Conservation (phyloP, 2,329 filamentous ascomycete genomes). For the Claviceps cyperi region DNA sequence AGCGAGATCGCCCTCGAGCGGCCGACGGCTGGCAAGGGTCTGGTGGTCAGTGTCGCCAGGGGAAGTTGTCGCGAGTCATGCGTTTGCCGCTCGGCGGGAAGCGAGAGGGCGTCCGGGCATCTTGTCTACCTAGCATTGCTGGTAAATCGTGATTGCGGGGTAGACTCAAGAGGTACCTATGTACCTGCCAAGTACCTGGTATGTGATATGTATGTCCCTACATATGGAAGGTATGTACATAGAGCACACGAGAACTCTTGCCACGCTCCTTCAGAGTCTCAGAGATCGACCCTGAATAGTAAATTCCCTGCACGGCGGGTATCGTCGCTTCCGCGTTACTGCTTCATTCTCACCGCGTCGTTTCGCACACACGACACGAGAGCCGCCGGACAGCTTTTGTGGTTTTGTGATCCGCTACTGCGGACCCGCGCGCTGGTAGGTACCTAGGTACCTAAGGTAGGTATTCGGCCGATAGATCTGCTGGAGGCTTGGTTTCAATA, state of each 20-base stretch:
- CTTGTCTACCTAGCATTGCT: neutral
- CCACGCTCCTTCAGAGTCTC: neutral
- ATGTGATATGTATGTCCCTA: too few species aligned
- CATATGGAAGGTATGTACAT: too few species aligned
- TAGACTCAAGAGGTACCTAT: too few species aligned
- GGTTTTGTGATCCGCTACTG: neutral
- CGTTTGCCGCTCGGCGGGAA: neutral
- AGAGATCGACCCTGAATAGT: neutral
- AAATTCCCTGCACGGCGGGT: neutral
- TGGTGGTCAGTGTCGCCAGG: neutral
- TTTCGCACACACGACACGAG: neutral
- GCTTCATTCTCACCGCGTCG: neutral
- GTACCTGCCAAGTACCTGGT: too few species aligned
- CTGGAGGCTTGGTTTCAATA: neutral
- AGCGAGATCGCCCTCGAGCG: neutral
- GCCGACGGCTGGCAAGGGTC: neutral
- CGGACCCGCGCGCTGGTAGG: too few species aligned
- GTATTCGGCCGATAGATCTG: constrained; percentile 1
- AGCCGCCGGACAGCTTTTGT: neutral
- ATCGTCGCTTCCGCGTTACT: neutral
- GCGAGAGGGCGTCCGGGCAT: neutral
- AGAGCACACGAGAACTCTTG: too few species aligned
- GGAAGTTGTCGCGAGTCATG: neutral
- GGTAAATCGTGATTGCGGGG: neutral
- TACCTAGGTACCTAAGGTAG: too few species aligned